These are phyloP conservation scores for Diplodia sapinea DNA, from an alignment of 2,329 filamentous ascomycete species.

Conservation along the genomic window DNA sequence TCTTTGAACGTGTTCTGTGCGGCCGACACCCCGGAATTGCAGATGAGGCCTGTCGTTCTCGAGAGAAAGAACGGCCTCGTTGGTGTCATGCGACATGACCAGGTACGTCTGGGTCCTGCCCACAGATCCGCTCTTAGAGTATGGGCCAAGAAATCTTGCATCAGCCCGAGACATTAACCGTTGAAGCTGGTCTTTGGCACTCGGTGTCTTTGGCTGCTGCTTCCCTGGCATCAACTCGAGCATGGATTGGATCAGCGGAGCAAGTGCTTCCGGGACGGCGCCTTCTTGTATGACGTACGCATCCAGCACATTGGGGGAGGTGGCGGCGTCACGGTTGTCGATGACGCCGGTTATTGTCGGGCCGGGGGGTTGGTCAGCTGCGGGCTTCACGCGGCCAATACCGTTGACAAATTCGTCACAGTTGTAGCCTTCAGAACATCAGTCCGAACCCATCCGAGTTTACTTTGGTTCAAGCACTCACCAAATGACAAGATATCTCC, in stretches of 20 bases:
- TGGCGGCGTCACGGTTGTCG: conserved; percentile 61
- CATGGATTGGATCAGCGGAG: conserved; percentile 62
- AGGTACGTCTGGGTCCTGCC: conserved; percentile 68
- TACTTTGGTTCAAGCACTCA: background rate
- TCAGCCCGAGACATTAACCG: conserved; percentile 57
- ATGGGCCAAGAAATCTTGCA: conserved; percentile 65
- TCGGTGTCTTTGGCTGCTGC: conserved; percentile 47
- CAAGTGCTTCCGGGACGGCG: conserved; percentile 63
- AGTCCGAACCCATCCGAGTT: background rate
- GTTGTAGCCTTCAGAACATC: conserved; percentile 56
- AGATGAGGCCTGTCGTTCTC: conserved; percentile 65
- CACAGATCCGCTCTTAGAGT: conserved; percentile 61
- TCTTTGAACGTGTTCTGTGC: conserved; percentile 60
- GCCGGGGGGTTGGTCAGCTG: conserved; percentile 60
- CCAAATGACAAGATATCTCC: conserved; percentile 69
- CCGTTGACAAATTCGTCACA: conserved; percentile 63
- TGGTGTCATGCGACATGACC: conserved; percentile 70
- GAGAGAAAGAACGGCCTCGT: conserved; percentile 65
- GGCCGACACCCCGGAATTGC: conserved; percentile 64
- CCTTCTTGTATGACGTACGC: conserved; percentile 71
- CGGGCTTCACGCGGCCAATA: conserved; percentile 59
- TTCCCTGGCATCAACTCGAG: conserved; percentile 61
- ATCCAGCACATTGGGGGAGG: conserved; percentile 56
- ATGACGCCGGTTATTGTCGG: conserved; percentile 69
- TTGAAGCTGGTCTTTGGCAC: conserved; percentile 52